Evolutionary conservation across 148 eudicot genomes (phyloP), one percentile per base, ranked within the genome.

Genomic region (Chenopodium berlandieri): DNA sequence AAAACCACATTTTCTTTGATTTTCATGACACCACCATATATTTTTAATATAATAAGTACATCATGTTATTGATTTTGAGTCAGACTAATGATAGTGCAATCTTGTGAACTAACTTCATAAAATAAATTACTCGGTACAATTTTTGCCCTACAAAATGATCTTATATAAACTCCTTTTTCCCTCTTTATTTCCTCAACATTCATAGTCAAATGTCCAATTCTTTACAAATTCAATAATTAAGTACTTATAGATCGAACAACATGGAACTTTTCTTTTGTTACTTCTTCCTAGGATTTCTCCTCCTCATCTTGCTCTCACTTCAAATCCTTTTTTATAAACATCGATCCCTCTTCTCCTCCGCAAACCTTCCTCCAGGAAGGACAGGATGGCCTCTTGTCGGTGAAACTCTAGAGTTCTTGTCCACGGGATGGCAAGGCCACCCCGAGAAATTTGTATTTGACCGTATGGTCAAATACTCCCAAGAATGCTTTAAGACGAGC

Each of bases 301-400:
- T 84, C 52, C 10, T 76, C 58, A 6, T 82, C 79, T 31, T 78
- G 27, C 31, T 83, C 46, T 85, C 79, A 1, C 83, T 85, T 46
- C 82, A 82, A 62, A 31, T 80, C 25, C 67, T 80, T 44, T 34
- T 79, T 22, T 69, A 68, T 77, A 76, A 63, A 27, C 63, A 77
- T 4, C 40, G 56, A 17, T 22, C 79, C 56, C n/a, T n/a, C 1
- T 9, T 76, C 2, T 75, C 80, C n/a, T 9, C 54, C 25, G 0
- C 78, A 9, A 81, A 83, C 20, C 83, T 89, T n/a, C 91, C 91
- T 7, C 89, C 88, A 0, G 91, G 91, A 4, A 71, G 22, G 60
- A 73, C 68, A 8, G 89, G 91, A 27, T 75, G 83, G 86, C 91
- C 91, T 44, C 9, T 85, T 9, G 34, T 89, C 2, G 91, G 91